These are phyloP conservation scores for Zopfia rhizophila DNA, from an alignment of 2,329 filamentous ascomycete species.

Conservation along the genomic window DNA sequence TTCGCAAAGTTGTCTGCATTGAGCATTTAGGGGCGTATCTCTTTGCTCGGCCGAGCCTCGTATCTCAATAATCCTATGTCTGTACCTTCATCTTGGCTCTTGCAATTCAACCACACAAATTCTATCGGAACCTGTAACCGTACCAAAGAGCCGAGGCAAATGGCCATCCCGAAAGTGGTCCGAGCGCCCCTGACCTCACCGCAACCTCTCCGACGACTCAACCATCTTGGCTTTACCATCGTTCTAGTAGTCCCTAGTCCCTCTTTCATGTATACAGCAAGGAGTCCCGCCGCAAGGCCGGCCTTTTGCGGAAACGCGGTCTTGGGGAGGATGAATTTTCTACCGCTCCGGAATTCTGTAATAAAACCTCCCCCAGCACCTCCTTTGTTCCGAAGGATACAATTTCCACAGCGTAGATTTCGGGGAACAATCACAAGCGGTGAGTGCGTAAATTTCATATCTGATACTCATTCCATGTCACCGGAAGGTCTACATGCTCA, in stretches of 20 bases:
- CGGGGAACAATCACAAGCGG: conserved; percentile 1
- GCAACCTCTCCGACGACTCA: too few species aligned
- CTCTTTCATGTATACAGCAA: conserved; percentile 7
- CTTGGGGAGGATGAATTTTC: conserved; percentile 10
- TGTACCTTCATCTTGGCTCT: too few species aligned
- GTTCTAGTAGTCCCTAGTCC: too few species aligned
- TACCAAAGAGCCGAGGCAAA: conserved; percentile 21
- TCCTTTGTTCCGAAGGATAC: neutral
- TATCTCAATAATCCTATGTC: too few species aligned
- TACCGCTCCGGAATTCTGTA: conserved; percentile 14
- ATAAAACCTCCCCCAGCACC: conserved; percentile 5
- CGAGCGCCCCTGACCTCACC: conserved; percentile 9
- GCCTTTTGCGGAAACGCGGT: conserved; percentile 18
- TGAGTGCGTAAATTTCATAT: neutral
- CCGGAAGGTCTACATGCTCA: neutral
- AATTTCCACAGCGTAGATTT: neutral
- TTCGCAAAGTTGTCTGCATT: too few species aligned
- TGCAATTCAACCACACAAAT: too few species aligned
- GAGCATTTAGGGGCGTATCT: too few species aligned
- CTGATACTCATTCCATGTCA: neutral
- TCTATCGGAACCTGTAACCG: too few species aligned
- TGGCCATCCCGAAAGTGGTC: conserved; percentile 5
- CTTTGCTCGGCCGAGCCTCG: too few species aligned
- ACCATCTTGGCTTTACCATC: too few species aligned
- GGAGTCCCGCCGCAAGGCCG: conserved; percentile 24